Evolutionary conservation across 2,329 filamentous ascomycete genomes (phyloP).

Genomic region (Escovopsis sp.): DNA sequence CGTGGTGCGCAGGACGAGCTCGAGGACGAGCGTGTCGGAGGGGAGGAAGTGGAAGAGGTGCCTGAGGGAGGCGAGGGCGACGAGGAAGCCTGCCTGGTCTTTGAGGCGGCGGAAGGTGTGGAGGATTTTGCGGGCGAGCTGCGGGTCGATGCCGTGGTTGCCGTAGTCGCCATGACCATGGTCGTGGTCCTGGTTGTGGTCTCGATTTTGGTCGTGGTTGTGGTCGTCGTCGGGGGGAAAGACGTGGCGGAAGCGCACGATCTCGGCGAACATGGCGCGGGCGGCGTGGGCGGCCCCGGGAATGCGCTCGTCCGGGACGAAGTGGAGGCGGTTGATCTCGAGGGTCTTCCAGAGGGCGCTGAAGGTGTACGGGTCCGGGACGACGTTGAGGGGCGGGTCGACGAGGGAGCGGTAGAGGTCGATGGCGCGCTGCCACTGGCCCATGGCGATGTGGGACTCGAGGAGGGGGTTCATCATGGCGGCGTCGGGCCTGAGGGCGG

Average conservation of each 20-base stretch:
- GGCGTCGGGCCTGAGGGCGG: slow-evolving; percentile 51
- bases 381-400: slow-evolving; percentile 25
- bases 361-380: slow-evolving; percentile 54
- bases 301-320: slow-evolving; percentile 15
- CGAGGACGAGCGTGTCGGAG: slow-evolving; percentile 29
- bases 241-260: slow-evolving; percentile 30
- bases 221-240: slow-evolving; percentile 29
- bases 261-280: slow-evolving; percentile 31
- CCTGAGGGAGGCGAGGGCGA: slow-evolving; percentile 28
- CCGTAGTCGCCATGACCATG: too few relatives aligned
- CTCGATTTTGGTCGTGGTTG: too few relatives aligned
- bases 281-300: slow-evolving; percentile 18
- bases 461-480: slow-evolving; percentile 72
- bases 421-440: slow-evolving; percentile 37
- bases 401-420: slow-evolving; percentile 40
- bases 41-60: slow-evolving; percentile 28
- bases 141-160: slow-evolving; percentile 28
- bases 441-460: slow-evolving; percentile 46
- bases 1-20: slow-evolving; percentile 29
- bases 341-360: slow-evolving; percentile 49
- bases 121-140: slow-evolving; percentile 33
- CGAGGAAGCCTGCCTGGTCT: slow-evolving; percentile 29
- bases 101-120: slow-evolving; percentile 33
- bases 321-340: slow-evolving; percentile 31
- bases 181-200: too few relatives aligned